Evolutionary conservation across 257 asterid genomes (phyloP).

Genomic region (Paulownia fortunei): DNA sequence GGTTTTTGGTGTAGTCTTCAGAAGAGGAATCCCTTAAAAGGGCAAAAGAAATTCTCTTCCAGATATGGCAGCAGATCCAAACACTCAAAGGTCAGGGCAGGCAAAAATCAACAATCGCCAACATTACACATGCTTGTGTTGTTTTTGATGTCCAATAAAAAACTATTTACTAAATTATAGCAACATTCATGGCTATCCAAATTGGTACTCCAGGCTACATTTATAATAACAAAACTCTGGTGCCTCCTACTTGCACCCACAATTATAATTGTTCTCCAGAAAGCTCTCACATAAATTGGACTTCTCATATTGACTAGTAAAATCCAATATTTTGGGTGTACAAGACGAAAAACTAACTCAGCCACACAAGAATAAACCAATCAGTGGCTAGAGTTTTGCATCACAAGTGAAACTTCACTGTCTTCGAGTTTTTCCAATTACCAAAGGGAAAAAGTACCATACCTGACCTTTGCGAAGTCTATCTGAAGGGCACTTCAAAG

Average conservation of each 20-base stretch:
- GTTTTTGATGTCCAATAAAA: too few species aligned
- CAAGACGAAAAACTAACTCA: not conserved
- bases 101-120: too few species aligned
- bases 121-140: too few species aligned
- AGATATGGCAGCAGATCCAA: too few species aligned
- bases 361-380: not conserved
- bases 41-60: too few species aligned
- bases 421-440: conserved; percentile 1
- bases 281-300: not conserved
- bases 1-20: not conserved
- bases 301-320: not conserved
- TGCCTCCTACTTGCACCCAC: not conserved
- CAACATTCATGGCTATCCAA: not conserved
- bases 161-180: not conserved
- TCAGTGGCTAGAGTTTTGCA: not conserved
- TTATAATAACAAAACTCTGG: not conserved
- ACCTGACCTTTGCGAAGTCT: conserved; percentile 99
- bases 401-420: too few species aligned
- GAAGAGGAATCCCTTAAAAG: not conserved
- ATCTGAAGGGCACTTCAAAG: conserved; percentile 95
- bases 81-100: not conserved
- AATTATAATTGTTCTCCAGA: not conserved
- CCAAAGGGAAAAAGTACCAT: conserved; percentile 21
- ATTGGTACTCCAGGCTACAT: not conserved
- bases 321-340: not conserved